Percentiles rank a stretch among this genome's conserved stretches.
These are phyloP conservation scores for Capillidium heterosporum DNA, from an alignment of 371 early-diverging fungal species.

Conservation along the genomic window DNA sequence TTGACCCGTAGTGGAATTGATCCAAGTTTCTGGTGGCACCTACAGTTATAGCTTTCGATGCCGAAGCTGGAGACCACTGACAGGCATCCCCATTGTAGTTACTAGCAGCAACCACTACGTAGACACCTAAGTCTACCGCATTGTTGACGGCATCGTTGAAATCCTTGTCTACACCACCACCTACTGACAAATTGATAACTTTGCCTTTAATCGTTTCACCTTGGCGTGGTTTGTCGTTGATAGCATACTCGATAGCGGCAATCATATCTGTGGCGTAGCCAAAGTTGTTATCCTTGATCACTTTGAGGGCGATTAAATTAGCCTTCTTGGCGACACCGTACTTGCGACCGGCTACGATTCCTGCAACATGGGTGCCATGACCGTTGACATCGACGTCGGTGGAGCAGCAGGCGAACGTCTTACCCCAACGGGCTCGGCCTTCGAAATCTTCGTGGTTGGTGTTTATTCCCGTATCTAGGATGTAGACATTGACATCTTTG, in stretches of 20 bases:
- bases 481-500: slow-evolving; percentile 37
- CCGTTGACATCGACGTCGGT: slow-evolving; percentile 35
- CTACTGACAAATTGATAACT: slow-evolving; percentile 34
- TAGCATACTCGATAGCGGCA: slow-evolving; percentile 12
- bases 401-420: slow-evolving; percentile 26
- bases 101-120: slow-evolving; percentile 71
- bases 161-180: slow-evolving; percentile 23
- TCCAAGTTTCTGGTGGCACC: slow-evolving; percentile 39
- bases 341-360: slow-evolving; percentile 37
- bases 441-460: slow-evolving; percentile 43
- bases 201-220: slow-evolving; percentile 7
- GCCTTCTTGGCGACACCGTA: slow-evolving; percentile 62
- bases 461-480: slow-evolving; percentile 55
- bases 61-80: slow-evolving; percentile 61
- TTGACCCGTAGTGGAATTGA: slow-evolving; percentile 69
- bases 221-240: slow-evolving; percentile 14
- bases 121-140: slow-evolving; percentile 17
- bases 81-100: slow-evolving; percentile 71
- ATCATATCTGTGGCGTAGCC: slow-evolving; percentile 10
- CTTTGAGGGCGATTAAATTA: slow-evolving; percentile 49
- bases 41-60: slow-evolving; percentile 71
- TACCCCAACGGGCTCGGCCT: slow-evolving; percentile 63
- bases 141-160: slow-evolving; percentile 18
- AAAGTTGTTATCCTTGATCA: slow-evolving; percentile 14
- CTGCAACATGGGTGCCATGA: slow-evolving; percentile 59